Evolutionary conservation across 768 basidiomycete species (phyloP), one percentile per base, ranked within the genome.

Genomic region (Hygrocybe punicea): DNA sequence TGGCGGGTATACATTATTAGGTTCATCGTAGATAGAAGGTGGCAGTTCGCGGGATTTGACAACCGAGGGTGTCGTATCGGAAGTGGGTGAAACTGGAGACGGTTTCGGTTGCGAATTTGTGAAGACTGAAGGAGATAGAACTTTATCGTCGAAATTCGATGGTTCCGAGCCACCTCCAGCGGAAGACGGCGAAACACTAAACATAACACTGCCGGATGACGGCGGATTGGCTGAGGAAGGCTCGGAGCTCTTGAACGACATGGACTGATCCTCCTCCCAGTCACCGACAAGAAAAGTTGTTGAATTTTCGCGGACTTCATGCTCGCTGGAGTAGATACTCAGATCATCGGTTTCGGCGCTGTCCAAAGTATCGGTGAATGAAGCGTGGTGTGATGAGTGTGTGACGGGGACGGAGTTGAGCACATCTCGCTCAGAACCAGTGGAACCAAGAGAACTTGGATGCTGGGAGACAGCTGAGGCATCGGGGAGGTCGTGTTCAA

Each of bases 401-500:
- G 24, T 23, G 13, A 4, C 14, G 37, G 9, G 21, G 25, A 42
- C 16, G 3, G 29, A 25, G 21, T 29, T 33, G 21, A 44, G 34
- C 17, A 11, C 16, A 19, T 49, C 19, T 23, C 75, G 72, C 40
- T 80, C 80, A 6, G 89, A 89, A 47, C 58, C 68, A 13, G 82
- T 80, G 3, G 88, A 89, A 29, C 84, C 84, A 40, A 91, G 82
- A 21, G 88, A 81, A 51, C 91, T 87, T 1, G 90, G 91, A 39
- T 80, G 83, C 64, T 89, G 86, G 8, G 88, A 90, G 14, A 90
- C 88, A 4, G 87, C 90, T 65, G 91, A 90, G 56, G 79, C 83
- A 60, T 87, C 87, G 29, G 29, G 29, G 56, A 75, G 78, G 64
- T 78, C 79, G 55, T 79, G 80, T 57, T 71, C 70, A 14, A 70